Percentiles rank a stretch among this genome's conserved stretches.
phyloP scores from a whole-genome alignment of 1,284 basidiomycete species.

The Leccinum laetum region DNA sequence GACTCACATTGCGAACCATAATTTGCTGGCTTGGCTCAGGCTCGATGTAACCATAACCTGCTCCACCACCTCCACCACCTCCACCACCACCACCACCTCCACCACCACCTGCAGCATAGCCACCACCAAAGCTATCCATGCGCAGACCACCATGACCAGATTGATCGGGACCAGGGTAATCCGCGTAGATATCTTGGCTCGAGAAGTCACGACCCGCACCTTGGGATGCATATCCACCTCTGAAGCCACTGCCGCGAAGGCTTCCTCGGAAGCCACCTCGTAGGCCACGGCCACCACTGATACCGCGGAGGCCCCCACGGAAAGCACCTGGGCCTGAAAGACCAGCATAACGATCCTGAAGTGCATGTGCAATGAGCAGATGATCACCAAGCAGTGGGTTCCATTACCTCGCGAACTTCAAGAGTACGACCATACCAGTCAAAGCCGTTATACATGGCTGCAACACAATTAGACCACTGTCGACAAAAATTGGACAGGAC shows the following conservation, averaged over 20 bases:
- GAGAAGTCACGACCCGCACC: constrained; percentile 71
- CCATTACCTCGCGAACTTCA: constrained; percentile 87
- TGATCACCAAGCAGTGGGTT: not conserved
- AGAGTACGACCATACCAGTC: constrained; percentile 93
- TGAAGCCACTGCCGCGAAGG: constrained; percentile 50
- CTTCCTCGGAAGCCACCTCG: constrained; percentile 58
- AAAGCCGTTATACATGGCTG: constrained; percentile 92
- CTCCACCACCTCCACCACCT: constrained; percentile 23
- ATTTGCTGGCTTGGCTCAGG: constrained; percentile 94
- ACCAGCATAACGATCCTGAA: constrained; percentile 88
- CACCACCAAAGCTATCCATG: constrained; percentile 46
- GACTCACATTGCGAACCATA: constrained; percentile 93
- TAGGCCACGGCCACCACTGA: constrained; percentile 41
- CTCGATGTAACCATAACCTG: constrained; percentile 36
- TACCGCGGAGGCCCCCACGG: constrained; percentile 54
- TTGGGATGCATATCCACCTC: constrained; percentile 55
- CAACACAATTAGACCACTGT: constrained; percentile 1
- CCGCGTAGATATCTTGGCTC: constrained; percentile 77
- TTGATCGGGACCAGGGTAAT: constrained; percentile 79
- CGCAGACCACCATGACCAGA: constrained; percentile 48
- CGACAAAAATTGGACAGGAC: constrained; percentile 27
- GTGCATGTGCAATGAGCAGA: constrained; percentile 8
- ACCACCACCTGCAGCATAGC: constrained; percentile 23
- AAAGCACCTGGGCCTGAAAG: constrained; percentile 66
- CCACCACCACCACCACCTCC: constrained; percentile 23